Base-by-base conservation (phyloP, 2,329 filamentous ascomycete species). In the Xylaria sp. region DNA sequence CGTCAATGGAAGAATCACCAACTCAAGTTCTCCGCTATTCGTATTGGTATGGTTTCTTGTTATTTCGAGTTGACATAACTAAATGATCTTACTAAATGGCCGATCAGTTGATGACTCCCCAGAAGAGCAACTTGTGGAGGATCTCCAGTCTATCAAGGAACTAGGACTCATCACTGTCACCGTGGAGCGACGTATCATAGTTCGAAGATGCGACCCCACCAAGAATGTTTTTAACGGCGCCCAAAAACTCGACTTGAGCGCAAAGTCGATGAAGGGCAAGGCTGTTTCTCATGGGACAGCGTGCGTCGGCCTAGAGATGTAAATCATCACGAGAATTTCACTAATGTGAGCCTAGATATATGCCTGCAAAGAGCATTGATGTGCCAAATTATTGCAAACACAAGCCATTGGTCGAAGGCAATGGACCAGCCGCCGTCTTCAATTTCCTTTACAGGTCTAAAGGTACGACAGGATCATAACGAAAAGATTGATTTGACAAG, bases 361-460 rank as follows among this genome's bases (percentile, higher is more conserved):
- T 61, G 12, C 2, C 19, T 17, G 25, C 11, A 4, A n/a, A 19
- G 9, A 19, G 11, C 5, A 51, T 35, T 12, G 7, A 7, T 2
- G 8, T 15, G 7, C 57, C 60, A n/a, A 33, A 7, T 4, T 7
- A 1, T 1, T 28, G 23, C 5, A n/a, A 12, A 3, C 15, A 17
- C 9, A 25, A 47, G 1, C 21, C 43, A 6, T 25, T 71, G n/a
- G 40, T 28, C 11, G 63, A 58, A 9, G 61, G 66, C 1, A 38
- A 54, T 1, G 51, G 55, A 0, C 70, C 74, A 1, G 64, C 75
- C 12, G 74, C 70, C 2, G 60, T 70, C 1, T 76, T 75, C 40
- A 63, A 51, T 14, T 74, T 78, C 56, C 64, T 74, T 19, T 78
- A 78, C 37, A 69, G 73, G 45, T 77, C 76, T 0, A 69, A 60